A percentile compares a stretch with the other conserved stretches of the same genome.
phyloP scores from a whole-genome alignment of 495 filamentous ascomycete genomes.

The Jackrogersella multiformis region DNA sequence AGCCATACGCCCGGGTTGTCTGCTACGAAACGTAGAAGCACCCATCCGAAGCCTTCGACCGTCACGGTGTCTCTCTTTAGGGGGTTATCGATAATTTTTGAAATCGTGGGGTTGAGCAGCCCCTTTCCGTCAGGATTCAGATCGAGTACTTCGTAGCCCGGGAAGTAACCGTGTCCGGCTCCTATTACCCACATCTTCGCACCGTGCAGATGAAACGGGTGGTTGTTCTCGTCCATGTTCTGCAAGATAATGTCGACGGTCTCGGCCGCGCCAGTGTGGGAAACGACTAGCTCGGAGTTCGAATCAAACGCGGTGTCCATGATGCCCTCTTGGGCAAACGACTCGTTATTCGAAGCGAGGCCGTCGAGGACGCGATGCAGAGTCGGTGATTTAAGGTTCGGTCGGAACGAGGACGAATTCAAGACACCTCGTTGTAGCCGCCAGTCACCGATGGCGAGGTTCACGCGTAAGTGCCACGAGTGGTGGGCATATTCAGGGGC shows the following conservation, averaged over 20 bases:
- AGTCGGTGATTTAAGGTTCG: constrained; percentile 54
- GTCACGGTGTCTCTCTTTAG: constrained; percentile 53
- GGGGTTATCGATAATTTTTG: constrained; percentile 35
- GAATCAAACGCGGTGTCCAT: constrained; percentile 62
- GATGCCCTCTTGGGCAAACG: constrained; percentile 57
- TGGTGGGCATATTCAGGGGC: constrained; percentile 56
- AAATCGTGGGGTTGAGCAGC: constrained; percentile 28
- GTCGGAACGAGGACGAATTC: constrained; percentile 63
- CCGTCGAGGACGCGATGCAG: constrained; percentile 58
- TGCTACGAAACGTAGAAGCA: constrained; percentile 53
- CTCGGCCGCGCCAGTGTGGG: constrained; percentile 50
- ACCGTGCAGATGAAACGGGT: constrained; percentile 75
- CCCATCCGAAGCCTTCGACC: constrained; percentile 54
- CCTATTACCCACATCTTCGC: constrained; percentile 67
- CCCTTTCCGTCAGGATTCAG: constrained; percentile 39
- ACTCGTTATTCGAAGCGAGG: constrained; percentile 57
- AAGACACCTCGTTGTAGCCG: constrained; percentile 64
- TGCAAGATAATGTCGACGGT: constrained; percentile 71
- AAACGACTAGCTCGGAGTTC: constrained; percentile 56
- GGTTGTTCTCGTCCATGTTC: constrained; percentile 69
- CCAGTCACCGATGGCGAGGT: constrained; percentile 66
- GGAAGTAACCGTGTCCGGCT: constrained; percentile 63
- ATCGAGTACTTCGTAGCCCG: constrained; percentile 47
- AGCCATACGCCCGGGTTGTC: constrained; percentile 65
- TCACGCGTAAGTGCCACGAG: constrained; percentile 59